Evolutionary conservation across 805 yeast species (phyloP).

Genomic region (Candida nanaspora): DNA sequence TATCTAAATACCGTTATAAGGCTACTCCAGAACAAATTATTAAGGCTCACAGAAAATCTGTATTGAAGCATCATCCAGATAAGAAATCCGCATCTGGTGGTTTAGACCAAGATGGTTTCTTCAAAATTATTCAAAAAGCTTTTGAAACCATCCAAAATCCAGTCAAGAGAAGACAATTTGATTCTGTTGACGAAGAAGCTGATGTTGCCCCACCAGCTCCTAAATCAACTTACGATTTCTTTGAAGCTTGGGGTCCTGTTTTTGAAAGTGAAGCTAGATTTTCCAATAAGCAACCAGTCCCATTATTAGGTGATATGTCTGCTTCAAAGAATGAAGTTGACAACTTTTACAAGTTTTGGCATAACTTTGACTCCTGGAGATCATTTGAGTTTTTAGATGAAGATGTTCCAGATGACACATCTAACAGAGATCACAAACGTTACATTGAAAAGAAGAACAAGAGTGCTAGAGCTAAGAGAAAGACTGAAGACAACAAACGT

Average conservation of each 20-base stretch:
- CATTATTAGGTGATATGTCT: slow-evolving; percentile 62
- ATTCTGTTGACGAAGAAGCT: slow-evolving; percentile 88
- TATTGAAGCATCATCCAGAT: slow-evolving; percentile 96
- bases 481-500: slow-evolving; percentile 94
- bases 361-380: slow-evolving; percentile 96
- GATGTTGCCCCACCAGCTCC: slow-evolving; percentile 73
- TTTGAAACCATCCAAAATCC: slow-evolving; percentile 85
- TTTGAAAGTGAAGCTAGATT: slow-evolving; percentile 88
- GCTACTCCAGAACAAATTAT: slow-evolving; percentile 92
- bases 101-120: slow-evolving; percentile 89
- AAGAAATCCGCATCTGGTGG: slow-evolving; percentile 90
- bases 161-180: slow-evolving; percentile 83
- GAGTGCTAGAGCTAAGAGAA: slow-evolving; percentile 93
- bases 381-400: slow-evolving; percentile 96
- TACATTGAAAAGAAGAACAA: slow-evolving; percentile 95
- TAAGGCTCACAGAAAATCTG: slow-evolving; percentile 95
- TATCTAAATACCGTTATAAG: slow-evolving; percentile 81
- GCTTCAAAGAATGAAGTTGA: slow-evolving; percentile 78
- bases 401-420: slow-evolving; percentile 98
- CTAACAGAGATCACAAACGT: slow-evolving; percentile 99
- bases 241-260: slow-evolving; percentile 87
- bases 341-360: slow-evolving; percentile 85
- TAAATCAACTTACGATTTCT: slow-evolving; percentile 70
- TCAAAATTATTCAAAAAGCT: slow-evolving; percentile 97
- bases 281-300: slow-evolving; percentile 87